Conservation (phyloP, 2,329 filamentous ascomycete genomes). For the Penicillium sp. region DNA sequence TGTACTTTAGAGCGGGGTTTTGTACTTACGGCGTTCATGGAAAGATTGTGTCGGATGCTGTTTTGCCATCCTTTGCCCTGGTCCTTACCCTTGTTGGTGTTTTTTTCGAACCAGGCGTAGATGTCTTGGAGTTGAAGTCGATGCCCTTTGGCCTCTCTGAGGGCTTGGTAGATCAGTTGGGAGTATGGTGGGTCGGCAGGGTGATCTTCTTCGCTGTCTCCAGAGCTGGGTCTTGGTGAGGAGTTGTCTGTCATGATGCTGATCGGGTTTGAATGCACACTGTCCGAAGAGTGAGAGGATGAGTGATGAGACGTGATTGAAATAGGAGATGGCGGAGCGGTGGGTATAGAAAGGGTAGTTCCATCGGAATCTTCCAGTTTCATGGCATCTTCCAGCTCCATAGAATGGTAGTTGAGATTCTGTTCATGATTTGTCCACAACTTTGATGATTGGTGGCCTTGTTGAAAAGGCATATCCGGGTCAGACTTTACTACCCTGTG, state of each 20-base stretch:
- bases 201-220: conserved; percentile 26
- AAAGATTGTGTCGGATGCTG: conserved; percentile 91
- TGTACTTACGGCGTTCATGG: conserved; percentile 81
- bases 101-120: conserved; percentile 82
- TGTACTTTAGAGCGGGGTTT: not conserved
- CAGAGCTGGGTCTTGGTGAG: conserved; percentile 23
- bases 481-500: not conserved
- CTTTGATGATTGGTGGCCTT: not conserved
- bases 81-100: conserved; percentile 72
- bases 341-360: conserved; percentile 6
- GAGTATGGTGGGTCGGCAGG: conserved; percentile 70
- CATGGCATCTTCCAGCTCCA: not conserved
- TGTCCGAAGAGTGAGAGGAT: conserved; percentile 1
- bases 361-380: conserved; percentile 8
- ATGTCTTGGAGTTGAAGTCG: conserved; percentile 81
- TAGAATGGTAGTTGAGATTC: not conserved
- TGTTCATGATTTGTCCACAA: not conserved
- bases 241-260: conserved; percentile 14
- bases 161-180: conserved; percentile 72
- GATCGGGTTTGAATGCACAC: not conserved
- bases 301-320: conserved; percentile 24
- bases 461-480: not conserved
- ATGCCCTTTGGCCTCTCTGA: conserved; percentile 65
- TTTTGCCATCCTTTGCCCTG: conserved; percentile 82
- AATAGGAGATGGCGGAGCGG: conserved; percentile 20